Conservation (phyloP, 2,329 filamentous ascomycete species). For the Chrysoporthe deuterocubensis region DNA sequence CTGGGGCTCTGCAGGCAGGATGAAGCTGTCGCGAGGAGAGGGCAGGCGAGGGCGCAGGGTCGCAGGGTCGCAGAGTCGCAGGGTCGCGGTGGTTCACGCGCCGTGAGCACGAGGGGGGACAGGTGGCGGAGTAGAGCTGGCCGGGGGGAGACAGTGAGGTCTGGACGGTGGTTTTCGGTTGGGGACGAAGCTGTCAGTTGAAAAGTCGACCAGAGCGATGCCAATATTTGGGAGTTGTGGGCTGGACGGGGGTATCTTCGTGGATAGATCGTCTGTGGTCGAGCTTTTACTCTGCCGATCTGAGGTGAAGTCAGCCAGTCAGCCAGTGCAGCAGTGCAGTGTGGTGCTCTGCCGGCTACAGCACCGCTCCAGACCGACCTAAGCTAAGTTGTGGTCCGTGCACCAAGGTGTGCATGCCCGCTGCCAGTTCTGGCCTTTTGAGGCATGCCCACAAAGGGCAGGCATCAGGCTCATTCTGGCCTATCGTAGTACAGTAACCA, state of each 20-base stretch:
- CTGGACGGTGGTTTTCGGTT: not conserved
- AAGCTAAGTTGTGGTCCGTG: constrained; percentile 1
- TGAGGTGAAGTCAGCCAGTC: constrained; percentile 10
- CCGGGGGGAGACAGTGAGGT: not conserved
- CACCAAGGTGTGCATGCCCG: not conserved
- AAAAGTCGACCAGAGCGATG: not conserved
- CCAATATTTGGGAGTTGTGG: not conserved
- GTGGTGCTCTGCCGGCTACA: not conserved
- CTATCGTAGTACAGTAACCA: not conserved
- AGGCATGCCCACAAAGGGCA: not conserved
- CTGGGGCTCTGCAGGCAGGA: not conserved
- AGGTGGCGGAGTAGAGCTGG: constrained; percentile 1
- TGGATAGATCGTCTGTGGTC: constrained; percentile 5
- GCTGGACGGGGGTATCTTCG: not conserved
- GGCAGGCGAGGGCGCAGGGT: not conserved
- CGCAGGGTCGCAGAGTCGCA: not conserved
- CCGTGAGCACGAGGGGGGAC: not conserved
- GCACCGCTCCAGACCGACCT: not conserved
- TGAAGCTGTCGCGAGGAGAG: constrained; percentile 7
- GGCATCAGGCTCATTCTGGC: not conserved
- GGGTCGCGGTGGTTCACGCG: not conserved
- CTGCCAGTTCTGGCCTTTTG: too few relatives aligned
- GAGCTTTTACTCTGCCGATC: constrained; percentile 16
- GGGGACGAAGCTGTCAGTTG: not conserved
- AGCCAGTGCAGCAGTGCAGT: not conserved